A percentile compares a stretch with the other conserved stretches of the same genome.
phyloP scores from a whole-genome alignment of 2,329 filamentous ascomycete species.

The Tolypocladium inflatum region DNA sequence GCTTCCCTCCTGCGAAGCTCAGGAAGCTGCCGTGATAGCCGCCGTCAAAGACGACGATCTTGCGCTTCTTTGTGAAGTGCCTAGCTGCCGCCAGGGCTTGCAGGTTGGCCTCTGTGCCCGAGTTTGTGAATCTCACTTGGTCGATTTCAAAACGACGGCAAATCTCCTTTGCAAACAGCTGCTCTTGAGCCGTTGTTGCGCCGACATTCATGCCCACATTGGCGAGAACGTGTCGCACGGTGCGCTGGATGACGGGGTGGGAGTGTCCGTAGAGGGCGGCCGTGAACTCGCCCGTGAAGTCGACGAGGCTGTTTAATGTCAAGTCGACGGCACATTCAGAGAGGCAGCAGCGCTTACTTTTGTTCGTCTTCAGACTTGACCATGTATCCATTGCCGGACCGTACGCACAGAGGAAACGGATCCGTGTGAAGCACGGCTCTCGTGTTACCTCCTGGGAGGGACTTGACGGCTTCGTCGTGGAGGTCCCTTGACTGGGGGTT shows the following conservation, averaged over 20 bases:
- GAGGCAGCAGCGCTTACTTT: slow-evolving; percentile 12
- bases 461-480: slow-evolving; percentile 25
- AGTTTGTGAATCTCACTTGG: slow-evolving; percentile 52
- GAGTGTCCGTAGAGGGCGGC: slow-evolving; percentile 60
- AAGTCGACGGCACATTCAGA: background rate
- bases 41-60: slow-evolving; percentile 42
- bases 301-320: slow-evolving; percentile 36
- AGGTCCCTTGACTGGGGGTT: slow-evolving; percentile 28
- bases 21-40: slow-evolving; percentile 28
- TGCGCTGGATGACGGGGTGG: slow-evolving; percentile 39
- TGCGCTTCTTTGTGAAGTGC: slow-evolving; percentile 31
- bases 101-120: slow-evolving; percentile 56
- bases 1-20: slow-evolving; percentile 20
- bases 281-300: slow-evolving; percentile 54
- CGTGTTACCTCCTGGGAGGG: slow-evolving; percentile 37
- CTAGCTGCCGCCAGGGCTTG: slow-evolving; percentile 47
- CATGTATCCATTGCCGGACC: slow-evolving; percentile 22
- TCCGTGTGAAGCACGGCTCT: slow-evolving; percentile 31
- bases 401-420: slow-evolving; percentile 33
- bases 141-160: slow-evolving; percentile 45
- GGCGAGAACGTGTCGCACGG: slow-evolving; percentile 35
- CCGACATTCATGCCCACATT: slow-evolving; percentile 45
- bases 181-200: slow-evolving; percentile 41
- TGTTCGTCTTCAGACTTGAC: slow-evolving; percentile 32
- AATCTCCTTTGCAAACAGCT: slow-evolving; percentile 39